Evolutionary conservation across 371 early-diverging fungal species (phyloP).

Genomic region (Actinomortierella wolfii): DNA sequence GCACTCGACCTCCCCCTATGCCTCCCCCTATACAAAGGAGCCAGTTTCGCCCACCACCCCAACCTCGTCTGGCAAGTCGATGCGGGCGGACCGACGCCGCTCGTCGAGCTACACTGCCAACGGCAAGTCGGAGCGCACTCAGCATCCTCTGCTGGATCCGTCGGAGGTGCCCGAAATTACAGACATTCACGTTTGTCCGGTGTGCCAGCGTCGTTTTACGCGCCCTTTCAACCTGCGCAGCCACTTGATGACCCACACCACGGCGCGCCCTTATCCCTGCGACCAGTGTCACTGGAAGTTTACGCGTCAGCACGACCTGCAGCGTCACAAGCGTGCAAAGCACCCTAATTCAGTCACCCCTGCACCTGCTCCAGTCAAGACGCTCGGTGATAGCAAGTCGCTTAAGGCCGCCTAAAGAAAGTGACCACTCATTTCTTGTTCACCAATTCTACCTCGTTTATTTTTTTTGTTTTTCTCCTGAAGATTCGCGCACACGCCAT

Average conservation of each 20-base stretch:
- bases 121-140: conserved; percentile 7
- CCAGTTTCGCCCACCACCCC: conserved; percentile 2
- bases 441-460: no score
- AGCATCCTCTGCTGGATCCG: conserved; percentile 21
- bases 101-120: conserved; percentile 21
- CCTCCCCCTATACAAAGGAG: conserved; percentile 20
- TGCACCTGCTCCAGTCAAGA: not conserved
- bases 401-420: no score
- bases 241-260: conserved; percentile 69
- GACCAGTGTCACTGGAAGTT: conserved; percentile 62
- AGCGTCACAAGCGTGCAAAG: conserved; percentile 63
- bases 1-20: conserved; percentile 5
- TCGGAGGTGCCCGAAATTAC: conserved; percentile 33
- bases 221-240: conserved; percentile 66
- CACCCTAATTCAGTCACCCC: conserved; percentile 26
- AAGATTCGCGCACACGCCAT: no score
- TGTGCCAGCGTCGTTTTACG: conserved; percentile 63
- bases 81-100: conserved; percentile 35
- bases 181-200: conserved; percentile 50
- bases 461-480: no score
- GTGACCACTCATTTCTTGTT: no score
- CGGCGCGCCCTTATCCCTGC: conserved; percentile 72
- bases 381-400: no score
- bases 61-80: conserved; percentile 12
- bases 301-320: conserved; percentile 77